Conservation (phyloP, 2,329 filamentous ascomycete genomes). For the Plenodomus biglobosus region DNA sequence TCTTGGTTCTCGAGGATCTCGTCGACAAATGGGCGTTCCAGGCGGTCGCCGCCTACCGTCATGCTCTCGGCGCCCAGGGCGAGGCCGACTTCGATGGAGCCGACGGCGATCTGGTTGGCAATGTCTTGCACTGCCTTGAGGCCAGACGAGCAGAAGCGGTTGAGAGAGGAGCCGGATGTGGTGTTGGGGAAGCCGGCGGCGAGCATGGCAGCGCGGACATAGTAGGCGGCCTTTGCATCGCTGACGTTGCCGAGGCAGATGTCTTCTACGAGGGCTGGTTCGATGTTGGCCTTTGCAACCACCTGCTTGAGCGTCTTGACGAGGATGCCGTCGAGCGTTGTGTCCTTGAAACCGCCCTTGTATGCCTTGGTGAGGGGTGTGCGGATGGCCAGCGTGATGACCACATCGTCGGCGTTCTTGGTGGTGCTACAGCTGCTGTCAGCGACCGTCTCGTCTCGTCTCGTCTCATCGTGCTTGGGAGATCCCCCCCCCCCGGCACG, state of each 20-base stretch:
- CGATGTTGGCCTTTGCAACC: conserved; percentile 68
- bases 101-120: conserved; percentile 77
- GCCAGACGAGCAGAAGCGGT: conserved; percentile 97
- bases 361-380: conserved; percentile 85
- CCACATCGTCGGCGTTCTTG: conserved; percentile 93
- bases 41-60: conserved; percentile 70
- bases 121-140: conserved; percentile 96
- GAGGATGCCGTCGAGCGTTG: conserved; percentile 80
- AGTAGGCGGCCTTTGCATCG: conserved; percentile 85
- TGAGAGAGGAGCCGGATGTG: conserved; percentile 75
- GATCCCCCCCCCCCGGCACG: not conserved
- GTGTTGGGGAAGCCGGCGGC: conserved; percentile 95
- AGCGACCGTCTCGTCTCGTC: conserved; percentile 5
- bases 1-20: conserved; percentile 74
- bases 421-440: conserved; percentile 62
- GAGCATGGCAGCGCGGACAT: conserved; percentile 82
- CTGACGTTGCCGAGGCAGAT: conserved; percentile 91
- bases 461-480: not conserved
- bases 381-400: conserved; percentile 89
- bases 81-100: conserved; percentile 83
- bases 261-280: conserved; percentile 82
- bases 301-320: conserved; percentile 75
- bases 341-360: conserved; percentile 97
- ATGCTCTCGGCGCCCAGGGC: conserved; percentile 89
- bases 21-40: conserved; percentile 74